Conservation (phyloP, 495 filamentous ascomycete species). For the Trichoderma parareesei region DNA sequence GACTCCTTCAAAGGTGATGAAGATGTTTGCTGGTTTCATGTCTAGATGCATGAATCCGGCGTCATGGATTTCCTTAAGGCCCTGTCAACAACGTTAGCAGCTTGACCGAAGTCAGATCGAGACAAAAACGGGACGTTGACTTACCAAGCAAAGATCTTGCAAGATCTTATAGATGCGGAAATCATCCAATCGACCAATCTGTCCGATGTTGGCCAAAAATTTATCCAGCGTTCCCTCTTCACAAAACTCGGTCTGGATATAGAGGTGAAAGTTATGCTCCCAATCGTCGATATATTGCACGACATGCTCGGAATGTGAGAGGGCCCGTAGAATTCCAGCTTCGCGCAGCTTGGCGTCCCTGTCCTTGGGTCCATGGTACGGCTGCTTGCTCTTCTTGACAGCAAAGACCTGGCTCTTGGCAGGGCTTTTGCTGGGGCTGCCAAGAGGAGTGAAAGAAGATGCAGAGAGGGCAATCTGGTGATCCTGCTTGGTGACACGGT, state of each 20-base stretch:
- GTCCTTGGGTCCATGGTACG: constrained; percentile 64
- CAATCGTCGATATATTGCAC: constrained; percentile 74
- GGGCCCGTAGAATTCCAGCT: constrained; percentile 61
- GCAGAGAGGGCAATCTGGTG: constrained; percentile 34
- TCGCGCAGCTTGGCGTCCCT: constrained; percentile 72
- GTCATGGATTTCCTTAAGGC: constrained; percentile 79
- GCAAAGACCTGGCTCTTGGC: constrained; percentile 57
- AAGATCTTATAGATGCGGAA: constrained; percentile 98
- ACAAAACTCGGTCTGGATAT: constrained; percentile 95
- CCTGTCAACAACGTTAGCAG: constrained; percentile 45
- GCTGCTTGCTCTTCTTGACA: constrained; percentile 86
- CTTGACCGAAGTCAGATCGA: neutral
- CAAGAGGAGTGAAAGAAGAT: constrained; percentile 11
- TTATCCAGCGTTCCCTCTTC: constrained; percentile 82
- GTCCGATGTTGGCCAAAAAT: constrained; percentile 70
- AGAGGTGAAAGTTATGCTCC: constrained; percentile 73
- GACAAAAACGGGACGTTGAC: constrained; percentile 19
- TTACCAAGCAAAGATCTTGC: constrained; percentile 70
- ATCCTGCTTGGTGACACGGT: constrained; percentile 54
- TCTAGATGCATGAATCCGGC: constrained; percentile 88
- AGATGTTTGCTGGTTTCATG: constrained; percentile 88
- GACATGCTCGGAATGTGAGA: constrained; percentile 72
- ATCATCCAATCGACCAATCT: constrained; percentile 82
- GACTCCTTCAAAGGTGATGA: constrained; percentile 83
- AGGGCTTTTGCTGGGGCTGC: constrained; percentile 10